Evolutionary conservation across 139 green algal genomes (phyloP), one percentile per base, ranked within the genome.

Genomic region (Astrephomene gubernaculifera): DNA sequence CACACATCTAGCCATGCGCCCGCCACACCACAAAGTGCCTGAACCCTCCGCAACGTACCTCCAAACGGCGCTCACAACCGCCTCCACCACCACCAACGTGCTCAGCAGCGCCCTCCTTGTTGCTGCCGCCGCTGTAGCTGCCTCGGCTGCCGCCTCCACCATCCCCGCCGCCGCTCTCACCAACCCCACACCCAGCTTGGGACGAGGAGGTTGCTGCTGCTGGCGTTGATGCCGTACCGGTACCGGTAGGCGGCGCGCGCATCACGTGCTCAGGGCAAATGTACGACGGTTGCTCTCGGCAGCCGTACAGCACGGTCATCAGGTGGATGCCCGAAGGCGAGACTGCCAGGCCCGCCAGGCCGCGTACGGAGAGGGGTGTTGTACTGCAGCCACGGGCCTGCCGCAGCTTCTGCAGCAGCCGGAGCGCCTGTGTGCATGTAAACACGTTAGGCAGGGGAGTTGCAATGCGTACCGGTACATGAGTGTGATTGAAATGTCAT

Each of bases 241-340:
- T n/a, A n/a, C n/a, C n/a, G n/a, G n/a, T n/a, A n/a, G 10, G 2
- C 35, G 64, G 64, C 64, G 64, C 64, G 2, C 35, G 10, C 64
- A 71, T 33, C 64, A 45, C 35, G 64, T 71, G 35, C 64, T 71
- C 64, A 8, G 64, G 33, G 64, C 64, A 71, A 2, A 71, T 45
- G 64, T 71, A 71, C 64, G 64, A 71, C 64, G n/a, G n/a, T n/a
- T 35, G 64, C 64, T 71, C 64, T 6, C 64, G 10, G 33, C 9
- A 22, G 33, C 64, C 64, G 64, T 71, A 71, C 64, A 71, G 35
- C 3, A 44, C 9, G 35, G 35, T 45, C 17, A 35, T 71, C 64
- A 71, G 7, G 35, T 21, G 25, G 33, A 71, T 27, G 64, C 64
- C 64, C 9, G 10, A 9, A 14, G 64, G 64, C 33, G 64, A 49